phyloP scores from a whole-genome alignment of 1,284 basidiomycete genomes.

The Pseudozyma pruni region DNA sequence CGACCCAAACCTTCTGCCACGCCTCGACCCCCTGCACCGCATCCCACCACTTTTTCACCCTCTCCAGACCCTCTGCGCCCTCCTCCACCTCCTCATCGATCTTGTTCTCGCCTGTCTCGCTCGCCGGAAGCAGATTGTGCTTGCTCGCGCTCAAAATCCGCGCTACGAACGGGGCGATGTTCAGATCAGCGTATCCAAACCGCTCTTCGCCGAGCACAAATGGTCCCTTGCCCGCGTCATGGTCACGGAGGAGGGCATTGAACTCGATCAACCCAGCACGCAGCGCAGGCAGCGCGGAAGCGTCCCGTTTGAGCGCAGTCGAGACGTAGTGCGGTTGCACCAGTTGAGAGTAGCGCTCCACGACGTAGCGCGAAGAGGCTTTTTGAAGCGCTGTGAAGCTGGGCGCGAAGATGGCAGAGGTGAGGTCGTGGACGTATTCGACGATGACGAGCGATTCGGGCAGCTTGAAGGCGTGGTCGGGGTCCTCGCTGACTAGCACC shows the following conservation, averaged over 20 bases:
- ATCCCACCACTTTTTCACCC: conserved; percentile 18
- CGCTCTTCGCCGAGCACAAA: conserved; percentile 4
- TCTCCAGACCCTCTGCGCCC: conserved; percentile 3
- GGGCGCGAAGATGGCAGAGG: not conserved
- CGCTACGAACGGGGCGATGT: conserved; percentile 15
- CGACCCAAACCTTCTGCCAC: conserved; percentile 22
- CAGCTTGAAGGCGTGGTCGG: conserved; percentile 10
- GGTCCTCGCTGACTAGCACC: conserved; percentile 1
- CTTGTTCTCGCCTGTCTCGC: not conserved
- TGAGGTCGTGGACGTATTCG: conserved; percentile 26
- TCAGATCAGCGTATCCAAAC: conserved; percentile 23
- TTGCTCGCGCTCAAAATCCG: conserved; percentile 1
- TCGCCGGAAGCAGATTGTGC: not conserved
- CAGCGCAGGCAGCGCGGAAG: not conserved
- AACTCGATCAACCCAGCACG: conserved; percentile 10
- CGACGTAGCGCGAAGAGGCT: conserved; percentile 14
- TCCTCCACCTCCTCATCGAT: conserved; percentile 10
- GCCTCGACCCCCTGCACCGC: conserved; percentile 4
- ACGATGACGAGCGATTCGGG: conserved; percentile 35
- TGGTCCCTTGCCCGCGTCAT: not conserved
- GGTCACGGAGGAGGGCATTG: not conserved
- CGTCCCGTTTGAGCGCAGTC: not conserved
- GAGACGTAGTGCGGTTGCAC: conserved; percentile 17
- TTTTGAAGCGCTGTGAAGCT: not conserved
- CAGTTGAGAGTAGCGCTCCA: conserved; percentile 19